phyloP scores from a whole-genome alignment of 1,139 yeast species.

The Hemisphaericaspora subhashii region DNA sequence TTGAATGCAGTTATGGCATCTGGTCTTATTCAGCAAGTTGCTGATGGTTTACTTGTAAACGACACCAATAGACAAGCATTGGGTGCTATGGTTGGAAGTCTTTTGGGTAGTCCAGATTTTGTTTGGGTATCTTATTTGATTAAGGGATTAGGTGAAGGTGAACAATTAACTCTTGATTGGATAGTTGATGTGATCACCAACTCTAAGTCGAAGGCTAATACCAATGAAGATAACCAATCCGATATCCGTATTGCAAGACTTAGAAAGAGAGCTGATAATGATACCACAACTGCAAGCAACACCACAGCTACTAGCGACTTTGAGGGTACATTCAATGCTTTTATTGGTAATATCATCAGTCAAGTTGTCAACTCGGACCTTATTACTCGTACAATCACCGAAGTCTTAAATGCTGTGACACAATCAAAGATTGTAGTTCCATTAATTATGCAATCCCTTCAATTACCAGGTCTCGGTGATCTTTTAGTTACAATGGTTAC shows the following conservation, averaged over 20 bases:
- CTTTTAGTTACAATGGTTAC: conserved; percentile 26
- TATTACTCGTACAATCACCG: conserved; percentile 23
- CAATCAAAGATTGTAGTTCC: conserved; percentile 33
- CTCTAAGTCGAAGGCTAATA: conserved; percentile 22
- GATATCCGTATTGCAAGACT: conserved; percentile 1
- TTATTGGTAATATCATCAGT: conserved; percentile 33
- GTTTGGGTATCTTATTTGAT: conserved; percentile 32
- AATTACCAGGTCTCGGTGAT: conserved; percentile 24
- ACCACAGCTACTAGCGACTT: conserved; percentile 4
- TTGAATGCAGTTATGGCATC: conserved; percentile 20
- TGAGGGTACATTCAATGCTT: conserved; percentile 35
- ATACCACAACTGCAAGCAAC: not conserved
- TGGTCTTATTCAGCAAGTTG: conserved; percentile 28
- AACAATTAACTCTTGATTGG: conserved; percentile 27
- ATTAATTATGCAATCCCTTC: conserved; percentile 25
- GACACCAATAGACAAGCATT: conserved; percentile 28
- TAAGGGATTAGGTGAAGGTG: conserved; percentile 33
- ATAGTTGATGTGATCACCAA: conserved; percentile 28
- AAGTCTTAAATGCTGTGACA: conserved; percentile 33
- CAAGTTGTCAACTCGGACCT: conserved; percentile 28
- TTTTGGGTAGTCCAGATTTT: conserved; percentile 21
- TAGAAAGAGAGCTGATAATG: conserved; percentile 11
- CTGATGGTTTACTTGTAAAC: conserved; percentile 27
- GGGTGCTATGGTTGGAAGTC: conserved; percentile 26
- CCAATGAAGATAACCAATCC: conserved; percentile 11